Base-by-base conservation (phyloP, 257 asterid genomes). In the Salvia splendens region DNA sequence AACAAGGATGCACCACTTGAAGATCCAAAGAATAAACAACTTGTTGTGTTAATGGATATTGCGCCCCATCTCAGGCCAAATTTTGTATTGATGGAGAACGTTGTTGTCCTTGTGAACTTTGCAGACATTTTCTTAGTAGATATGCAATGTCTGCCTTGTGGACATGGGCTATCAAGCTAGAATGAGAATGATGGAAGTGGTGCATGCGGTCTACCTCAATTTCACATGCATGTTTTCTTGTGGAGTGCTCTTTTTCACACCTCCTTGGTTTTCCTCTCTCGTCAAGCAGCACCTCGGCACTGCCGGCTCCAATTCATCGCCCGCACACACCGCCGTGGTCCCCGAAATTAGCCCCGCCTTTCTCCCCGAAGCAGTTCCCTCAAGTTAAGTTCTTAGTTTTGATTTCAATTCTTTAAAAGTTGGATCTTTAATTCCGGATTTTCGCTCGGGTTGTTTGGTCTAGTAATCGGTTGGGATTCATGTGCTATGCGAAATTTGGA, bases 181-280 rank as follows among this genome's bases (percentile, higher is more conserved):
- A 47, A 54, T 87, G 68, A 97, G 98, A 6, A 50, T 92, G 79
- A 83, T 92, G 97, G 89, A 90, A 0, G 97, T 11, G 98, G 98
- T 41, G 80, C 88, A 12, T 92, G 84, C 72, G 98, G 98, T 0
- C 72, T 92, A 3, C 97, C 98, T 8, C 98, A 92, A 12, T 89
- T 80, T 16, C 85, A 96, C 0, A 83, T 87, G 93, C 87, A 97
- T 0, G 76, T 84, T 69, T 89, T 92, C 16, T 33, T 87, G 75
- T 92, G 96, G 96, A 97, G 91, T 59, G 96, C 98, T 0, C 91
- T 83, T 61, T n/a, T n/a, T n/a, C n/a, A n/a, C n/a, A n/a, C n/a
- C n/a, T n/a, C n/a, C n/a, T n/a, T n/a, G n/a, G n/a, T n/a, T n/a
- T n/a, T n/a, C n/a, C n/a, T n/a, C n/a, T n/a, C n/a, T n/a, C n/a